Base-by-base conservation (phyloP, 2,329 filamentous ascomycete genomes). In the Aspergillus aculeatinus region DNA sequence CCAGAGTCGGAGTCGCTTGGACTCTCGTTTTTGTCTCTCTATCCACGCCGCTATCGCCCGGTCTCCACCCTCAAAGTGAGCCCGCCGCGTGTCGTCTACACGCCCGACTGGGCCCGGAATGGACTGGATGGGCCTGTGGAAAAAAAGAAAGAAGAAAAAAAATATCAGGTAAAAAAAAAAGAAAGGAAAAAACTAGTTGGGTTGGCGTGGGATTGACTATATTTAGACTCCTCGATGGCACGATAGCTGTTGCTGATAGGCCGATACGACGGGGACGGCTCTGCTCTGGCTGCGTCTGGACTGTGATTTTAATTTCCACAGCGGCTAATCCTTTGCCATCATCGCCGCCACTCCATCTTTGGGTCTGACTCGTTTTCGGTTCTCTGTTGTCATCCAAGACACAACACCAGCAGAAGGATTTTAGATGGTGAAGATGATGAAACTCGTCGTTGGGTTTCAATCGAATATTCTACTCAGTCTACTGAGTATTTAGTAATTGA, bases 261-360 rank as follows among this genome's bases (percentile, higher is more conserved):
- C 48, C 14, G 11, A 39, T 39, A 11, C 19, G 25, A 25, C 31
- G 16, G 44, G 10, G 35, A 27, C 39, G n/a, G 14, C 51, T 50
- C 19, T 16, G n/a, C 48, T 44, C 39, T 44, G 16, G 14, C 39
- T 44, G 39, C 39, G 39, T 44, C 44, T 54, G 50, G 21, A 59
- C 48, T 53, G 44, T 55, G 44, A 53, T 55, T 55, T 29, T 49
- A 55, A 48, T 55, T 55, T 55, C 51, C 51, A 35, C 51, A 39
- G 51, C 51, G 51, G 33, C 35, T 44, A 44, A 53, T 19, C 29
- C 33, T 35, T 53, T 53, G 39, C 39, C 39, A 44, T 44, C 39
- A 16, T 44, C 14, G 39, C 16, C 39, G 14, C 16, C 39, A 29
- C 27, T 29, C 27, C 27, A 35, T 35, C 33, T 4, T 44, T 44